These are phyloP conservation scores for Boletus eberwhitei DNA, from an alignment of 768 basidiomycete genomes.

Conservation along the genomic window DNA sequence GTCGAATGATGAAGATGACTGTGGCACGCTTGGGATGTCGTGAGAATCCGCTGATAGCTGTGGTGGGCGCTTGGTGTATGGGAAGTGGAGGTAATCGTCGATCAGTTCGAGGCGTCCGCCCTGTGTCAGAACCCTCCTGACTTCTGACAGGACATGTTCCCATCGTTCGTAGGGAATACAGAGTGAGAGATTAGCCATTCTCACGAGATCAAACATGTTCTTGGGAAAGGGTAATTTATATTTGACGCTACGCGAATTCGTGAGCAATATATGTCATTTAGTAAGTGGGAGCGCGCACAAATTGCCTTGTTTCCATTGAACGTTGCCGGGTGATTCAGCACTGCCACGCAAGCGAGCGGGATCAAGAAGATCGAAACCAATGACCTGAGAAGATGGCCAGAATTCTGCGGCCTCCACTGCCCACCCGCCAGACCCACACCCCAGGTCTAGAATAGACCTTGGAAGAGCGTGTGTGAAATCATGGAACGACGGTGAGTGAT, in stretches of 20 bases:
- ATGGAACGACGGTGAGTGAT: constrained; percentile 59
- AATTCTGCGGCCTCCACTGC: constrained; percentile 52
- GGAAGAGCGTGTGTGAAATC: constrained; percentile 49
- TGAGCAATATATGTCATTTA: constrained; percentile 9
- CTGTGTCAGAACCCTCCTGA: constrained; percentile 54
- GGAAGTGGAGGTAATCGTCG: constrained; percentile 68
- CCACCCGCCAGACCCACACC: constrained; percentile 75
- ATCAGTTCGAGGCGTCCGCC: constrained; percentile 71
- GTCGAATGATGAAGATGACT: constrained; percentile 20
- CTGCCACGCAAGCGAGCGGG: constrained; percentile 34
- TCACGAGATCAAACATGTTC: constrained; percentile 65
- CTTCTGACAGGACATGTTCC: constrained; percentile 58
- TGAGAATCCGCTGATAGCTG: constrained; percentile 12
- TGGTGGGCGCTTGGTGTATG: constrained; percentile 40
- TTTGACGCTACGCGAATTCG: constrained; percentile 40
- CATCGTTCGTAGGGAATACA: constrained; percentile 61
- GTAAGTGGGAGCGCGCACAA: constrained; percentile 48
- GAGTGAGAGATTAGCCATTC: constrained; percentile 66
- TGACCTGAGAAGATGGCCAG: constrained; percentile 62
- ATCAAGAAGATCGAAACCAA: constrained; percentile 63
- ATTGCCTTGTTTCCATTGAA: constrained; percentile 58
- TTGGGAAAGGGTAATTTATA: constrained; percentile 59
- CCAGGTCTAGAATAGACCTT: constrained; percentile 62
- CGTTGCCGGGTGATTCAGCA: constrained; percentile 33
- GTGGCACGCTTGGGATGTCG: background rate